These are phyloP conservation scores for Sarocladiaceae sp. DNA, from an alignment of 2,329 filamentous ascomycete genomes.

Conservation along the genomic window DNA sequence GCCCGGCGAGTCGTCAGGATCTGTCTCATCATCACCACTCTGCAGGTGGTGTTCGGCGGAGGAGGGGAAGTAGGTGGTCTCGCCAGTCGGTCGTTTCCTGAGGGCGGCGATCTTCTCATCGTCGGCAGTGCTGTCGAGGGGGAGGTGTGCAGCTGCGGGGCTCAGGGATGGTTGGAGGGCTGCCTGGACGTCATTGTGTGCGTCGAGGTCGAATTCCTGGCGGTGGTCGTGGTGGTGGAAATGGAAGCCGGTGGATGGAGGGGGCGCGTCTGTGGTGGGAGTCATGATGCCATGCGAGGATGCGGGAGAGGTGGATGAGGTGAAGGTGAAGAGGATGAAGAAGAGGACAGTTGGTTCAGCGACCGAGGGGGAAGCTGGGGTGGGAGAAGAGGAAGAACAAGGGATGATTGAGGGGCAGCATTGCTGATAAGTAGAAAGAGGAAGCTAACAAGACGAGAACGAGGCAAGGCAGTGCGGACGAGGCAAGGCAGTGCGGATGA, in stretches of 20 bases:
- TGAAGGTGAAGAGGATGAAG: background rate
- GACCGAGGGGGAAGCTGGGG: no score
- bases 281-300: no score
- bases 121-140: constrained; percentile 47
- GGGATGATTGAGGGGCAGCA: no score
- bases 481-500: no score
- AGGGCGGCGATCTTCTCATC: constrained; percentile 52
- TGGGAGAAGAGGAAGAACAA: no score
- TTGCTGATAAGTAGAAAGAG: no score
- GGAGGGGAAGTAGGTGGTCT: constrained; percentile 8
- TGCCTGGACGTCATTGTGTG: constrained; percentile 52
- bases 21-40: constrained; percentile 14
- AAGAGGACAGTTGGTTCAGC: no score
- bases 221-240: background rate
- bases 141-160: constrained; percentile 47
- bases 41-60: constrained; percentile 11
- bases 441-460: no score
- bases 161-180: constrained; percentile 55
- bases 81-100: constrained; percentile 29
- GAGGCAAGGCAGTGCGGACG: no score
- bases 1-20: constrained; percentile 9
- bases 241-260: background rate
- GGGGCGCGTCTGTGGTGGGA: no score
- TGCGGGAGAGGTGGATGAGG: background rate
- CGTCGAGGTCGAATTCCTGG: constrained; percentile 25